Evolutionary conservation across 202 grass and related monocot genomes (phyloP).

Genomic region (Zizania palustris): DNA sequence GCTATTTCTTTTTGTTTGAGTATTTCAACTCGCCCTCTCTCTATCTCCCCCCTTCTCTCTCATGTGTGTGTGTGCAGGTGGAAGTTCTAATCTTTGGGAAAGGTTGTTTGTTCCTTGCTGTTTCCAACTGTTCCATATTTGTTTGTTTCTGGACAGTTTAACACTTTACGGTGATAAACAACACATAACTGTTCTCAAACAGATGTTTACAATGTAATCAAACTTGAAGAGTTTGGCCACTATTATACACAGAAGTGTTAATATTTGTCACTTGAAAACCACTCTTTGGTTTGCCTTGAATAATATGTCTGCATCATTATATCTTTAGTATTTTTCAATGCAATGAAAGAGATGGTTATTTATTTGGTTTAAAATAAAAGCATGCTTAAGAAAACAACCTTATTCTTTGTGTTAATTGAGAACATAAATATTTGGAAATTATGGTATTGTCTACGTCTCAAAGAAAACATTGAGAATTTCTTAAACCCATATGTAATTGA

Average conservation of each 20-base stretch:
- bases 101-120: conserved; percentile 17
- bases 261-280: background rate
- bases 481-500: background rate
- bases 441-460: background rate
- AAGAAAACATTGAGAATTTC: background rate
- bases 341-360: no score
- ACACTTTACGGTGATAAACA: background rate
- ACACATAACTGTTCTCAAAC: background rate
- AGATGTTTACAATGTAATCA: background rate
- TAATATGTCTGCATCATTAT: no score
- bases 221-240: background rate
- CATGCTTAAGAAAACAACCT: background rate
- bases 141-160: background rate
- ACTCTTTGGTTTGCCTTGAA: no score
- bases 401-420: background rate
- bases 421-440: background rate
- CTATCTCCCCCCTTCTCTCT: background rate
- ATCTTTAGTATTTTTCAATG: no score
- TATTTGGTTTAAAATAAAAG: background rate
- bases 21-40: background rate
- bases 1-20: conserved; percentile 29
- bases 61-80: background rate
- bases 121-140: background rate
- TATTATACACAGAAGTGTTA: background rate
- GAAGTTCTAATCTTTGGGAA: background rate